Percentiles rank a stretch among this genome's conserved stretches.
phyloP scores from a whole-genome alignment of 768 basidiomycete genomes.

The Pulveroboletus sp. region DNA sequence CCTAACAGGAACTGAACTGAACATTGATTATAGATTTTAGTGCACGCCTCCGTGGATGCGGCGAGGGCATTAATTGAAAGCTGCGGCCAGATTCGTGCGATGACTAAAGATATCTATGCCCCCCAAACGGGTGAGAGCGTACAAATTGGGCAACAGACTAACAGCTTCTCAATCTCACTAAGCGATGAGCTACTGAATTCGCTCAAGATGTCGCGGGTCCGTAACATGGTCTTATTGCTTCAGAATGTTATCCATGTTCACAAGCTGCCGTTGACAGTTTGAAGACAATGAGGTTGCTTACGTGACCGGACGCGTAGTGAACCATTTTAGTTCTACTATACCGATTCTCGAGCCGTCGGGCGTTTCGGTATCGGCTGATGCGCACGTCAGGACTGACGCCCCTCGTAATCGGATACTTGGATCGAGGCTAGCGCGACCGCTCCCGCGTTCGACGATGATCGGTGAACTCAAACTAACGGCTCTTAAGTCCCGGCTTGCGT shows the following conservation, averaged over 20 bases:
- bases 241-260: slow-evolving; percentile 2
- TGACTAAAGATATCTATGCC: slow-evolving; percentile 90
- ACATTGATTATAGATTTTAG: slow-evolving; percentile 61
- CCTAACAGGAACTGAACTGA: not conserved
- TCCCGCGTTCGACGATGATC: slow-evolving; percentile 93
- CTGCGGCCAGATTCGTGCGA: slow-evolving; percentile 76
- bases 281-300: slow-evolving; percentile 97
- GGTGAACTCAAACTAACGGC: slow-evolving; percentile 92
- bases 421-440: slow-evolving; percentile 55
- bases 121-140: slow-evolving; percentile 72
- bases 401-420: slow-evolving; percentile 48
- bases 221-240: slow-evolving; percentile 25
- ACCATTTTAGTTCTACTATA: slow-evolving; percentile 82
- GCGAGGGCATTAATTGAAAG: slow-evolving; percentile 73
- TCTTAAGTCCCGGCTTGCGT: slow-evolving; percentile 74
- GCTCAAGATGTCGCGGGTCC: slow-evolving; percentile 81
- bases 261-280: slow-evolving; percentile 49
- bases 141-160: slow-evolving; percentile 93
- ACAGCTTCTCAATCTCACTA: slow-evolving; percentile 89
- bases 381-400: slow-evolving; percentile 19
- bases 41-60: slow-evolving; percentile 67
- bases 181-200: slow-evolving; percentile 81
- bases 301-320: slow-evolving; percentile 81
- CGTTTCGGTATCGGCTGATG: slow-evolving; percentile 26
- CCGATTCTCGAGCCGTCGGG: slow-evolving; percentile 77